phyloP scores from a whole-genome alignment of 2,329 filamentous ascomycete genomes.

The Macrophomina pseudophaseolina region DNA sequence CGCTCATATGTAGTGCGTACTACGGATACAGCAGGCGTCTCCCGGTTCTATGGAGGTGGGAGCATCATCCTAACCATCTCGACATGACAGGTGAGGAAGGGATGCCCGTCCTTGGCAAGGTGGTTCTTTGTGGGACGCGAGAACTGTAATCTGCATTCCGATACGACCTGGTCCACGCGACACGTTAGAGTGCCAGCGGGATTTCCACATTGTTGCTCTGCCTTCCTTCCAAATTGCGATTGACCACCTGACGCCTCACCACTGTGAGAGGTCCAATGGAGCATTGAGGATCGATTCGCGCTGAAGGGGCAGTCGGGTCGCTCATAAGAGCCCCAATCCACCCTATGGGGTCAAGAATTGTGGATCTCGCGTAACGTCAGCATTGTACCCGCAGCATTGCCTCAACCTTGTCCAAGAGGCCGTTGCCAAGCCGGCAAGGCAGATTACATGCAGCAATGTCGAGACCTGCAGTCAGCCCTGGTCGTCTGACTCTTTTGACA shows the following conservation, averaged over 20 bases:
- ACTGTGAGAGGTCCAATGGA: slow-evolving; percentile 18
- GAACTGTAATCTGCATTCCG: slow-evolving; percentile 25
- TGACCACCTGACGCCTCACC: slow-evolving; percentile 1
- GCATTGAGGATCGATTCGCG: not conserved
- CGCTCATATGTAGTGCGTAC: slow-evolving; percentile 3
- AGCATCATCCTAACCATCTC: slow-evolving; percentile 12
- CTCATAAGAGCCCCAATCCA: not conserved
- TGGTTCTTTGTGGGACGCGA: slow-evolving; percentile 22
- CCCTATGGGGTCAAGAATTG: slow-evolving; percentile 8
- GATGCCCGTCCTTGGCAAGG: slow-evolving; percentile 18
- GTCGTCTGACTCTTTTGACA: slow-evolving; percentile 23
- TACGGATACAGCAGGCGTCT: not conserved
- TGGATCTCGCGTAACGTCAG: slow-evolving; percentile 22
- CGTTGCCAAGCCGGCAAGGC: slow-evolving; percentile 26
- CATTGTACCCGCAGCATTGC: slow-evolving; percentile 16
- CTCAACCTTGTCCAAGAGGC: slow-evolving; percentile 18
- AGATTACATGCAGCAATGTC: slow-evolving; percentile 22
- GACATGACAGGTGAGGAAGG: slow-evolving; percentile 23
- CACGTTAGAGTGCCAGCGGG: not conserved
- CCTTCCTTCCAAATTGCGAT: slow-evolving; percentile 19
- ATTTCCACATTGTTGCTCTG: slow-evolving; percentile 5
- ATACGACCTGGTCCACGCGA: slow-evolving; percentile 18
- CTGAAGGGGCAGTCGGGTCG: not conserved
- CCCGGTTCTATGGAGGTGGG: slow-evolving; percentile 15
- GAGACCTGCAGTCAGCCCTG: slow-evolving; percentile 25